phyloP scores from a whole-genome alignment of 148 eudicot species.

The Heliosperma pusillum region DNA sequence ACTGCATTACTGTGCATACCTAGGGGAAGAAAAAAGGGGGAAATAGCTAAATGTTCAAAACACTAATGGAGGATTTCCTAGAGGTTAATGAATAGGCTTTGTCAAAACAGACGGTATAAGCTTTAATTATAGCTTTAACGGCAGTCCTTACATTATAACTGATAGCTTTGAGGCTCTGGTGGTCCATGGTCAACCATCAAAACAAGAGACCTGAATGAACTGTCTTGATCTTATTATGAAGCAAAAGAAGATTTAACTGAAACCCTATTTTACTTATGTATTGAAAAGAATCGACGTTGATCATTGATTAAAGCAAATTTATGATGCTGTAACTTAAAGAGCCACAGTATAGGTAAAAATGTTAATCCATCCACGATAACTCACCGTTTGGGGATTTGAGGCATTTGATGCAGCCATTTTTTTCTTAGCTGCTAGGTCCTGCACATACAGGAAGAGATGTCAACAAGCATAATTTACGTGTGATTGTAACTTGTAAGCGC shows the following conservation, averaged over 20 bases:
- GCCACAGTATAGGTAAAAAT: not conserved
- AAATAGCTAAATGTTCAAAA: not conserved
- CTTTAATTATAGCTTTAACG: not conserved
- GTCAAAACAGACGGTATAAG: not conserved
- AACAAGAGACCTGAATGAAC: constrained; percentile 19
- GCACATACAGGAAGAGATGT: constrained; percentile 9
- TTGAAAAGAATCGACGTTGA: not conserved
- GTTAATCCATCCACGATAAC: not conserved
- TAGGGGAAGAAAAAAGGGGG: not conserved
- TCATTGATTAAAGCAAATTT: not conserved
- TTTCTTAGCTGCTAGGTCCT: constrained; percentile 35
- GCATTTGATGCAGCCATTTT: constrained; percentile 21
- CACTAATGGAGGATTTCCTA: not conserved
- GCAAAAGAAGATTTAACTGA: constrained; percentile 3
- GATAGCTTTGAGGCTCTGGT: constrained; percentile 6
- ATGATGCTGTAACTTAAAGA: constrained; percentile 10
- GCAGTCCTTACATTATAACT: constrained; percentile 20
- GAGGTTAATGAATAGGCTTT: not conserved
- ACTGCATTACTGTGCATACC: not conserved
- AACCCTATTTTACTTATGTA: not conserved
- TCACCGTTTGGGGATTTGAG: constrained; percentile 26
- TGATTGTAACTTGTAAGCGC: not conserved
- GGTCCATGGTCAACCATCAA: constrained; percentile 14
- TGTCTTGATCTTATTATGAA: constrained; percentile 7
- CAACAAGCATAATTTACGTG: not conserved